Evolutionary conservation across 345 rosid species (phyloP).

Genomic region (Draba incana): DNA sequence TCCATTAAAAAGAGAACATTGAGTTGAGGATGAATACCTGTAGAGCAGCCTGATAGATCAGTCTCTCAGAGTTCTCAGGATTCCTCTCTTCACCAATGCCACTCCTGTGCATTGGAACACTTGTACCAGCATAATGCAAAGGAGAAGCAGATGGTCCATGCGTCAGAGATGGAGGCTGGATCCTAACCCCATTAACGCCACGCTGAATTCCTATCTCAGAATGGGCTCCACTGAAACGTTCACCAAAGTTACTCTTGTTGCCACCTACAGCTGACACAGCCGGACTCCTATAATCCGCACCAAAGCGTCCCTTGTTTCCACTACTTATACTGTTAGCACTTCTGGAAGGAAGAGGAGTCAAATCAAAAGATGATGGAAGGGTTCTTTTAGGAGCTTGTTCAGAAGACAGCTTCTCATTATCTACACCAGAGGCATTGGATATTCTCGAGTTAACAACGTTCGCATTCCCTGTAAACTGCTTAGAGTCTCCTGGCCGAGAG

Average conservation of each 20-base stretch:
- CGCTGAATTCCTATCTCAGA: slow-evolving; percentile 53
- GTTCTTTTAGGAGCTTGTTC: slow-evolving; percentile 70
- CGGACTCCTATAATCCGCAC: slow-evolving; percentile 41
- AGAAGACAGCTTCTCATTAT: slow-evolving; percentile 61
- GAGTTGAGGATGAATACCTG: slow-evolving; percentile 59
- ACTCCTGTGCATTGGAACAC: slow-evolving; percentile 51
- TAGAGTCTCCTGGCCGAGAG: slow-evolving; percentile 45
- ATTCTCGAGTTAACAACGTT: slow-evolving; percentile 54
- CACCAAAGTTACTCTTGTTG: slow-evolving; percentile 44
- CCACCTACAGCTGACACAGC: slow-evolving; percentile 30
- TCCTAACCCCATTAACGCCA: slow-evolving; percentile 66
- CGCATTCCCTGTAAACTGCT: slow-evolving; percentile 44
- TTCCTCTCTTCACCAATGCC: slow-evolving; percentile 59
- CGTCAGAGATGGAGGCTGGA: slow-evolving; percentile 62
- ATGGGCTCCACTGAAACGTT: slow-evolving; percentile 44
- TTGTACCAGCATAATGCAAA: slow-evolving; percentile 53
- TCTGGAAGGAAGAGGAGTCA: slow-evolving; percentile 37
- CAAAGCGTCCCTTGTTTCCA: slow-evolving; percentile 44
- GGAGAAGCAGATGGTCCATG: slow-evolving; percentile 52
- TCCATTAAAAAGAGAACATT: neutral
- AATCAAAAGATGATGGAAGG: slow-evolving; percentile 59
- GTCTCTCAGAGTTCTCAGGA: slow-evolving; percentile 65
- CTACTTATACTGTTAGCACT: slow-evolving; percentile 38
- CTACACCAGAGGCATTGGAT: slow-evolving; percentile 51
- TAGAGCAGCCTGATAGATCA: slow-evolving; percentile 89